Conservation (phyloP, 371 early-diverging fungal species). For the Mortierella sp. region DNA sequence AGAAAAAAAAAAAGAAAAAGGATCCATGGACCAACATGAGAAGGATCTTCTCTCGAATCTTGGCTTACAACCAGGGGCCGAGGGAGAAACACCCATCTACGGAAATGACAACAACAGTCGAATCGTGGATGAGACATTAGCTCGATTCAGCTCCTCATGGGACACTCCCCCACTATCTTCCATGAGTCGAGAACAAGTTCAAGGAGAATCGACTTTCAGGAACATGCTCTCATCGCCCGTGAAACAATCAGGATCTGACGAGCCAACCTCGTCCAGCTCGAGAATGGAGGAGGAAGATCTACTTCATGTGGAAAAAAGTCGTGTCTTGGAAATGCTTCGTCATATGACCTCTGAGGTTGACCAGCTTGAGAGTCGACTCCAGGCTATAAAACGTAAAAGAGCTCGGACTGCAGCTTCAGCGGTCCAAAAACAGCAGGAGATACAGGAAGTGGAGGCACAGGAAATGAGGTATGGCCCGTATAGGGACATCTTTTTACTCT, state of each 20-base stretch:
- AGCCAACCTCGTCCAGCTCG: background rate
- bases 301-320: constrained; percentile 46
- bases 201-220: constrained; percentile 10
- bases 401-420: constrained; percentile 31
- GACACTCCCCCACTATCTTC: constrained; percentile 1
- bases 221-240: constrained; percentile 10
- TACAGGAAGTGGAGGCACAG: constrained; percentile 35
- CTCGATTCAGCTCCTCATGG: constrained; percentile 27
- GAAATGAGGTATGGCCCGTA: constrained; percentile 40
- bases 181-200: background rate
- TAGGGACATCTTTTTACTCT: background rate
- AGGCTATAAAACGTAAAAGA: constrained; percentile 31
- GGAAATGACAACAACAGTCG: background rate
- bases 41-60: background rate
- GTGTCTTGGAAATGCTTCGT: constrained; percentile 44
- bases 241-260: background rate
- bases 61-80: background rate
- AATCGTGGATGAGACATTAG: background rate
- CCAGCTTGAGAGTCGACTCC: constrained; percentile 33
- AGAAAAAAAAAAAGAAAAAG: background rate
- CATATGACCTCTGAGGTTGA: constrained; percentile 38
- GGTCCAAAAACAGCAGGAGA: constrained; percentile 28
- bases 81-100: background rate
- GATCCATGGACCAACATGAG: background rate
- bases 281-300: constrained; percentile 18